Evolutionary conservation across 2,329 filamentous ascomycete genomes (phyloP).

Genomic region (Cladosporium velox): DNA sequence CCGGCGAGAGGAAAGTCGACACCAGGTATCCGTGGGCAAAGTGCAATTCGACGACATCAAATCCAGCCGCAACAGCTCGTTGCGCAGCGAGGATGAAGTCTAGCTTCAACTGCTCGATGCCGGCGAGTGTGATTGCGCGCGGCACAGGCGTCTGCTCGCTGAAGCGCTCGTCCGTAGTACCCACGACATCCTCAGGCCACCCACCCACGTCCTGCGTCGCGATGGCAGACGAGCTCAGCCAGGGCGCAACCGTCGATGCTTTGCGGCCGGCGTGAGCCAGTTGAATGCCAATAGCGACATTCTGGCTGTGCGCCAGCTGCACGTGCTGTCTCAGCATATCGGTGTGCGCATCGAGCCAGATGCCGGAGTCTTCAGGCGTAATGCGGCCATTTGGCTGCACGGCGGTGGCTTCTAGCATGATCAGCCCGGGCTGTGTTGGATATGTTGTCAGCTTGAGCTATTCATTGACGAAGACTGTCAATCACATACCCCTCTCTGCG

Average conservation of each 20-base stretch:
- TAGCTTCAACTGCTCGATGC: slow-evolving; percentile 66
- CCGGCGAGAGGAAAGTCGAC: slow-evolving; percentile 46
- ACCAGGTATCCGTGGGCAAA: slow-evolving; percentile 51
- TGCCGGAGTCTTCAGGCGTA: slow-evolving; percentile 72
- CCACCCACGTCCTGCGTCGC: slow-evolving; percentile 55
- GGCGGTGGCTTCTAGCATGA: slow-evolving; percentile 76
- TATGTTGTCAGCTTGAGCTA: background rate
- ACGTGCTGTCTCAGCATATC: slow-evolving; percentile 68
- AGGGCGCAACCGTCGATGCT: slow-evolving; percentile 60
- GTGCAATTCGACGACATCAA: slow-evolving; percentile 79
- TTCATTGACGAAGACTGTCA: too few relatives aligned
- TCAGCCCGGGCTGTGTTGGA: slow-evolving; percentile 57
- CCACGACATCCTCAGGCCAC: slow-evolving; percentile 55
- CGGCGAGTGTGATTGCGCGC: slow-evolving; percentile 65
- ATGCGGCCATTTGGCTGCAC: slow-evolving; percentile 78
- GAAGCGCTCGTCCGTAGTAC: slow-evolving; percentile 62
- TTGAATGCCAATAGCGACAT: slow-evolving; percentile 74
- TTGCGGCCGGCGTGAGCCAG: slow-evolving; percentile 75
- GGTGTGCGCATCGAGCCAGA: slow-evolving; percentile 84
- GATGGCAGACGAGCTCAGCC: slow-evolving; percentile 57
- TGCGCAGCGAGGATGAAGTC: slow-evolving; percentile 65
- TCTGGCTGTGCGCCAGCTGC: slow-evolving; percentile 77
- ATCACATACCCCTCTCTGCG: slow-evolving; percentile 59
- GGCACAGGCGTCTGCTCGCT: slow-evolving; percentile 63
- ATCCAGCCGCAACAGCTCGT: slow-evolving; percentile 58